phyloP scores from a whole-genome alignment of 805 yeast genomes.

The Metschnikowia baotianmanensis region DNA sequence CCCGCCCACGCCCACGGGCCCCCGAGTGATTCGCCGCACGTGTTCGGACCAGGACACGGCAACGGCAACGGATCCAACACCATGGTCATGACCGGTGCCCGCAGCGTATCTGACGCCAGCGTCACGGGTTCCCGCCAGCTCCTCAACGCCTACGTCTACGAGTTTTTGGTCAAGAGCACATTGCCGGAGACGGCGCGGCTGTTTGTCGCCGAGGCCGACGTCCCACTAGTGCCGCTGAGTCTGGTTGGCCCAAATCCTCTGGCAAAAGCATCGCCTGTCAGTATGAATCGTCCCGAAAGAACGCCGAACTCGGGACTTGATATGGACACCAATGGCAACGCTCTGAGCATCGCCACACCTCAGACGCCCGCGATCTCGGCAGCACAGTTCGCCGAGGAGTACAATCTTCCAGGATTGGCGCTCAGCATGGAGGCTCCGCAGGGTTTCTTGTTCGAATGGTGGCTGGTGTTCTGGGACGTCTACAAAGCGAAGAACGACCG shows the following conservation, averaged over 20 bases:
- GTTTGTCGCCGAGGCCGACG: constrained; percentile 75
- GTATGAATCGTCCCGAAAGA: constrained; percentile 7
- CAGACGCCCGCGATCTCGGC: constrained; percentile 25
- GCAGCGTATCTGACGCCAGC: constrained; percentile 37
- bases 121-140: constrained; percentile 56
- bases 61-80: too few species aligned
- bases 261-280: constrained; percentile 23
- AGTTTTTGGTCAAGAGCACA: constrained; percentile 73
- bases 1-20: constrained; percentile 5
- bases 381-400: constrained; percentile 32
- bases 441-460: constrained; percentile 90
- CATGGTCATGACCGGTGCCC: constrained; percentile 23
- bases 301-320: constrained; percentile 1
- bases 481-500: constrained; percentile 67
- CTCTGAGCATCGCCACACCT: constrained; percentile 20
- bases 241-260: too few species aligned
- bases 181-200: constrained; percentile 69
- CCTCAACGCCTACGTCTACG: constrained; percentile 82
- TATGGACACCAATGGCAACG: constrained; percentile 3
- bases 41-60: too few species aligned
- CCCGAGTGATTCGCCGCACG: constrained; percentile 5
- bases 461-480: constrained; percentile 95
- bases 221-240: constrained; percentile 37
- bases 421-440: constrained; percentile 79
- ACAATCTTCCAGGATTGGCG: constrained; percentile 47